Conservation (phyloP, 2,329 filamentous ascomycete genomes). For the Sarocladium strictum region DNA sequence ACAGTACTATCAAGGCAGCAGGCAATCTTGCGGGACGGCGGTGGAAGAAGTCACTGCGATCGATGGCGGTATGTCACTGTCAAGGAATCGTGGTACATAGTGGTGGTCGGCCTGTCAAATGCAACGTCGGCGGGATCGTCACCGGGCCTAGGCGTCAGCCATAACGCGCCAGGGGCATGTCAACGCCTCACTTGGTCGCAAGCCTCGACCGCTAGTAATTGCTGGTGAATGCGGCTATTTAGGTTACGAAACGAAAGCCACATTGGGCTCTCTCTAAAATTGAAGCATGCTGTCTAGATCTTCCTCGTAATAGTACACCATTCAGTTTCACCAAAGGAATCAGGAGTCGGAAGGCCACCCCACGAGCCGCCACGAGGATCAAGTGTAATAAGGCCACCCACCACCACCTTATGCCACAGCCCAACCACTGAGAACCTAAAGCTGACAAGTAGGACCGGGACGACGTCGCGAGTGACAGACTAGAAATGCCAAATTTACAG, state of each 20-base stretch:
- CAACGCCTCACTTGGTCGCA: not conserved
- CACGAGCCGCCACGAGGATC: too few species aligned
- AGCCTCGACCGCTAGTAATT: not conserved
- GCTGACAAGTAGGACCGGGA: too few species aligned
- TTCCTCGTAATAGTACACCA: not conserved
- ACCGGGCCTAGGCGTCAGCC: not conserved
- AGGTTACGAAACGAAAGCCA: not conserved
- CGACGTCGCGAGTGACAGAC: too few species aligned
- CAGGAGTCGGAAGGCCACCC: not conserved
- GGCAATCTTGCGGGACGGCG: not conserved
- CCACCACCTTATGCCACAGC: not conserved
- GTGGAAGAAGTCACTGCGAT: not conserved
- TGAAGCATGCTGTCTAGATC: too few species aligned
- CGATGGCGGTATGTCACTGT: not conserved
- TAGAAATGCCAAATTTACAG: too few species aligned
- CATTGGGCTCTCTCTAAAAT: not conserved
- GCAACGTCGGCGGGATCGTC: slow-evolving; percentile 1
- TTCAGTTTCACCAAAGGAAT: not conserved
- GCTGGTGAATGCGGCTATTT: not conserved
- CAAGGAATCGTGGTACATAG: not conserved
- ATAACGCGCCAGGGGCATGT: not conserved
- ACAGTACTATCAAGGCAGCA: too few species aligned
- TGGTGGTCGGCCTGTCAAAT: slow-evolving; percentile 3
- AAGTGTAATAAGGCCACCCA: too few species aligned
- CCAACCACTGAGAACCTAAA: too few species aligned